phyloP scores from a whole-genome alignment of 2,329 filamentous ascomycete species.

The Aspergillus intermedius region DNA sequence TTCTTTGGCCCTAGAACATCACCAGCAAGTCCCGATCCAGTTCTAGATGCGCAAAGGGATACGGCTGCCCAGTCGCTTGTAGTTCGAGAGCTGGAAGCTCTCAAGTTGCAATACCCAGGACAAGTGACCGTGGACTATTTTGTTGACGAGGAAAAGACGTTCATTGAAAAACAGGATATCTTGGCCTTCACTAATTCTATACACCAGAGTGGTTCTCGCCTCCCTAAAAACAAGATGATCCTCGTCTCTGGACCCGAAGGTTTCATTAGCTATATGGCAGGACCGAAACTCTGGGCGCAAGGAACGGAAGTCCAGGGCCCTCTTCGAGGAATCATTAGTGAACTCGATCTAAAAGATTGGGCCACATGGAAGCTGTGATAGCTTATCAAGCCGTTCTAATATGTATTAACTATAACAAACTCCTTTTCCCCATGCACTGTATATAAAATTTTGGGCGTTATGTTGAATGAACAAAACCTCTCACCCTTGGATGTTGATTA shows the following conservation, averaged over 20 bases:
- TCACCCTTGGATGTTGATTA: not conserved
- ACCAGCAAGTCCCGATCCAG: constrained; percentile 2
- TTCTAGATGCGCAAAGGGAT: constrained; percentile 1
- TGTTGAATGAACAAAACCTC: constrained; percentile 2
- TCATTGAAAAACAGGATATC: constrained; percentile 54
- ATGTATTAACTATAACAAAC: not conserved
- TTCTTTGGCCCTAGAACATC: constrained; percentile 24
- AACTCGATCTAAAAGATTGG: constrained; percentile 54
- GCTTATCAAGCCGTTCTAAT: not conserved
- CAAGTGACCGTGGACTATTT: constrained; percentile 65
- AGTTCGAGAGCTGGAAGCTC: constrained; percentile 54
- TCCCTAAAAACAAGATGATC: constrained; percentile 47
- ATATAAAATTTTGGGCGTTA: constrained; percentile 2
- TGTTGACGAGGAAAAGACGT: constrained; percentile 70
- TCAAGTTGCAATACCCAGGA: constrained; percentile 54
- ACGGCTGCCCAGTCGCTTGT: constrained; percentile 33
- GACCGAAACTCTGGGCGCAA: constrained; percentile 66
- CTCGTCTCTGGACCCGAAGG: constrained; percentile 86
- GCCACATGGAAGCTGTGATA: constrained; percentile 53
- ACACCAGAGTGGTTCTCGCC: constrained; percentile 15
- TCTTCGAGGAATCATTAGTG: constrained; percentile 61
- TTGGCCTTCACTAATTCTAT: constrained; percentile 22
- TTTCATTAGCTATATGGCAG: constrained; percentile 75
- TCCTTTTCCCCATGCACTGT: not conserved
- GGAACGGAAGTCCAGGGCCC: constrained; percentile 70